phyloP scores from a whole-genome alignment of 345 rosid species.

The Hibiscus tridactylites region DNA sequence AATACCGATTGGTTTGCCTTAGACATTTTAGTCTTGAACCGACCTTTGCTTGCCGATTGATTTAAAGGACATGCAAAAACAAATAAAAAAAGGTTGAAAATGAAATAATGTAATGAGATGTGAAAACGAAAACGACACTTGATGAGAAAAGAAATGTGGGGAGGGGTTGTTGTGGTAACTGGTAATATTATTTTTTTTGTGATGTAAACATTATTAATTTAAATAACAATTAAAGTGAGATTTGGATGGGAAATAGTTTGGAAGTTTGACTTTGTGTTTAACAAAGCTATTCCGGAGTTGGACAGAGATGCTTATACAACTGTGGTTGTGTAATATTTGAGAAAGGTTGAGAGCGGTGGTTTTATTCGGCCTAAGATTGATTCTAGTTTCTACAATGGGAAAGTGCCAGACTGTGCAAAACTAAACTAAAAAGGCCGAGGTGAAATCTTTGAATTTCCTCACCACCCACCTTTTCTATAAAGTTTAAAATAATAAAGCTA shows the following conservation, averaged over 20 bases:
- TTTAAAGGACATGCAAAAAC: neutral
- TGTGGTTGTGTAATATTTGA: neutral
- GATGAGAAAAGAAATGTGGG: neutral
- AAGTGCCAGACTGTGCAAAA: neutral
- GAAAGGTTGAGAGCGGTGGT: neutral
- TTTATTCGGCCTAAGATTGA: neutral
- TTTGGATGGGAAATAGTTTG: neutral
- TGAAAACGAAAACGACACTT: neutral
- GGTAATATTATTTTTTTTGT: neutral
- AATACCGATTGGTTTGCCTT: no score
- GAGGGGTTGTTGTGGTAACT: neutral
- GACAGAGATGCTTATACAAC: neutral
- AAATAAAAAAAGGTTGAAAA: neutral
- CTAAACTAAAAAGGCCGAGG: neutral
- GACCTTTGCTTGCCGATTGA: neutral
- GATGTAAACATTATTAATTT: neutral
- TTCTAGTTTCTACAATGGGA: neutral
- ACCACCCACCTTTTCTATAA: neutral
- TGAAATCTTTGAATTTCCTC: neutral
- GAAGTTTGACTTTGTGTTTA: neutral
- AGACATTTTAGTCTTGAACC: neutral
- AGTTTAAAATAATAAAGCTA: no score
- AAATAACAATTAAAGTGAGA: neutral
- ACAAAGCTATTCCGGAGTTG: neutral
- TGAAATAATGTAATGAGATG: neutral